Percentiles rank a stretch among this genome's conserved stretches.
phyloP scores from a whole-genome alignment of 2,329 filamentous ascomycete genomes.

The Hypoxylon sp. region DNA sequence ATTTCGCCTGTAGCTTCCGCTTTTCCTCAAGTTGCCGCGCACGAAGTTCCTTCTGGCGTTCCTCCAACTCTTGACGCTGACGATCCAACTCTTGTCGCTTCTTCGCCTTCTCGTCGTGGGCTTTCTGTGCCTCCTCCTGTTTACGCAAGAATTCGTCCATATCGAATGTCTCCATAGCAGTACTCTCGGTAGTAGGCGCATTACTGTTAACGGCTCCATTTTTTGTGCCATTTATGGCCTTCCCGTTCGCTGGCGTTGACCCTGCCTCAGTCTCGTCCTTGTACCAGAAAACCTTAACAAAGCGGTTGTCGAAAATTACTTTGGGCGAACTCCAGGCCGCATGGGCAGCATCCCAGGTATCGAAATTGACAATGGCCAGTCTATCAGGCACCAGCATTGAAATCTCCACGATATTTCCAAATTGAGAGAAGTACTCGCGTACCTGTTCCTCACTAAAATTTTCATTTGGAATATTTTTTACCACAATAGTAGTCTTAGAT shows the following conservation, averaged over 20 bases:
- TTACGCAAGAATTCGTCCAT: conserved; percentile 76
- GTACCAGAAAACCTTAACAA: conserved; percentile 87
- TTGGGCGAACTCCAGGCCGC: conserved; percentile 83
- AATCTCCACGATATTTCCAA: conserved; percentile 76
- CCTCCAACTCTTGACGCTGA: conserved; percentile 74
- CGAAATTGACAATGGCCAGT: conserved; percentile 78
- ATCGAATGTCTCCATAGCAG: conserved; percentile 68
- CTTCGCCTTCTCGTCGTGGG: conserved; percentile 74
- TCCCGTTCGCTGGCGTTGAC: conserved; percentile 47
- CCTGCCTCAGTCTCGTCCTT: conserved; percentile 64
- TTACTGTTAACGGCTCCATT: conserved; percentile 51
- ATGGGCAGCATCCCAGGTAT: conserved; percentile 75
- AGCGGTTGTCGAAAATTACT: conserved; percentile 86
- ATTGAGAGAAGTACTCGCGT: conserved; percentile 78
- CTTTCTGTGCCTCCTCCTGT: conserved; percentile 80
- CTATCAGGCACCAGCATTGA: conserved; percentile 76
- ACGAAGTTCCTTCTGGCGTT: conserved; percentile 72
- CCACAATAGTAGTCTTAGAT: conserved; percentile 77
- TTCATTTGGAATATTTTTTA: conserved; percentile 83
- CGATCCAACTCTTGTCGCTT: conserved; percentile 75
- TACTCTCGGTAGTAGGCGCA: conserved; percentile 25
- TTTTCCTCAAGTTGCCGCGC: conserved; percentile 76
- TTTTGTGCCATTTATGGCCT: conserved; percentile 50
- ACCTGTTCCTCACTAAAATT: conserved; percentile 76
- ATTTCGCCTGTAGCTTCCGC: conserved; percentile 71